Evolutionary conservation across 164 flowering plant species (phyloP), one percentile per base, ranked within the genome.

Genomic region (Magnolia kwangsiensis): DNA sequence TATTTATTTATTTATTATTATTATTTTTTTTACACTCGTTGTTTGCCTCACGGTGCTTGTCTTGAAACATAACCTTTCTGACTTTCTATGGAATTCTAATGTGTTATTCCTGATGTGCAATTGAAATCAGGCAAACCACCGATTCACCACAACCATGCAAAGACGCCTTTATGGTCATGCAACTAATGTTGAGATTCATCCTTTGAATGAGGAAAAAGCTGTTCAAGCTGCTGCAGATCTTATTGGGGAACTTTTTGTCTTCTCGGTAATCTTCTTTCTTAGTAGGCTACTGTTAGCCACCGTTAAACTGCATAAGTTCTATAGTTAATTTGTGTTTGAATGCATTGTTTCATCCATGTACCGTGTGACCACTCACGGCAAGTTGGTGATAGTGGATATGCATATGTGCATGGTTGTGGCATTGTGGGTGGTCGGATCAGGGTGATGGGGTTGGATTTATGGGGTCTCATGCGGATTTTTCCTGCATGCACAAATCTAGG

Each of bases 181-280:
- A 66, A 92, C 94, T 71, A 87, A 93, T 84, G 96, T 84, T 63
- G 93, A 84, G 80, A 92, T 95, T 72, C 93, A 88, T 37, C 98
- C 98, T 65, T 66, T 95, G 83, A 86, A 95, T 82, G 97, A 92
- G 81, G 96, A 93, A 82, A 95, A 86, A 83, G 98, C 98, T 84
- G 93, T 95, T 80, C 96, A 92, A 81, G 95, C 89, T 81, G 96
- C 98, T 74, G 90, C 83, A 4, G 97, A 93, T 77, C 91, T 95
- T 78, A 74, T 95, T 76, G 98, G 98, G 11, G 98, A 95, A 74
- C 29, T 91, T 71, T 92, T 95, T 71, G 86, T 95, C 68, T 92
- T 93, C 81, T 71, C 92, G 88, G 98, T 95, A 90, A 8, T 75
- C 14, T 7, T 50, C 45, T 37, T 37, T 37, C 45, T 37, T 4